Evolutionary conservation across 148 eudicot genomes (phyloP), one percentile per base, ranked within the genome.

Genomic region (Dysphania ambrosioides): DNA sequence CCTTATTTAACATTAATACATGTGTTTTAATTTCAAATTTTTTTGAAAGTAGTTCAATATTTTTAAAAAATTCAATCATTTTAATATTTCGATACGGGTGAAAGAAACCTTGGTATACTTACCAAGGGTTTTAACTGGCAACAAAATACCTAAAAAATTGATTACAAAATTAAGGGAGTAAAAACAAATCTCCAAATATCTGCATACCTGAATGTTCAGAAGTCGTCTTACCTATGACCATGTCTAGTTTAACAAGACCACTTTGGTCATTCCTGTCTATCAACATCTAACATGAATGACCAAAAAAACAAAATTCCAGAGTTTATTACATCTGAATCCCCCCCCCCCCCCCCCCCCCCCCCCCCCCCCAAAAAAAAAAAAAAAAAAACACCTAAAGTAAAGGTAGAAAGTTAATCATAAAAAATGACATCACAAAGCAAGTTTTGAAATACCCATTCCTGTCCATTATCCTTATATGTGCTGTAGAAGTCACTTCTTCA

Each of bases 281-380:
- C 67, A 70, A 83, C 82, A 82, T 74, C 70, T 64, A 79, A 76
- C 81, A 78, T 73, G 61, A 71, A 85, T 41, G 78, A 72, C 83
- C 78, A 79, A 73, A 79, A n/a, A 71, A 79, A 75, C 80, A 75
- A 83, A 82, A 74, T 80, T 82, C 79, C 61, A 58, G n/a, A 70
- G 83, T 78, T 83, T 82, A 85, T 83, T 78, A 83, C 84, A 82
- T 55, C 63, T 65, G 59, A 79, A 77, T 79, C 79, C 66, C n/a
- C n/a, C n/a, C n/a, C n/a, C n/a, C n/a, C n/a, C n/a, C n/a, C n/a
- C n/a, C n/a, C n/a, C n/a, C n/a, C n/a, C n/a, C n/a, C n/a, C n/a
- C n/a, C n/a, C n/a, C n/a, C n/a, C n/a, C n/a, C n/a, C 77, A 78
- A 78, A 66, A 68, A 12, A 47, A 47, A 47, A 13, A n/a, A n/a